Base-by-base conservation (phyloP, 208 protist genomes). In the Porcisia deanei region DNA sequence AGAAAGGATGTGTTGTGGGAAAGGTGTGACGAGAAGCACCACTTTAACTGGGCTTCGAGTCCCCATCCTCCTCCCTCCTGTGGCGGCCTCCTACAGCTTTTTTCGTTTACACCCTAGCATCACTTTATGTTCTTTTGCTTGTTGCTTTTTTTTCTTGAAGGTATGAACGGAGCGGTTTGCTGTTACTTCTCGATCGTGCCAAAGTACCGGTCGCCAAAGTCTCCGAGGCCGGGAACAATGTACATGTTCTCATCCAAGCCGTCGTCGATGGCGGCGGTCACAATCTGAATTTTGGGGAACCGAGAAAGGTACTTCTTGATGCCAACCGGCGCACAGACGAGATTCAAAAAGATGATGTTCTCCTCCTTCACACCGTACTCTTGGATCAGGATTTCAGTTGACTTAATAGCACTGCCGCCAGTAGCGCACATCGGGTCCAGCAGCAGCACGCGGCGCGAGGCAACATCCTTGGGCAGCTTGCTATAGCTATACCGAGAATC, bases 191-290 rank as follows among this genome's bases (percentile, higher is more conserved):
- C 81, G 8, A 89, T 79, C 43, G 94, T 98, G 73, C 97, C 97
- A 77, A 99, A 99, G 87, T 99, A 99, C 43, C 98, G 90, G 76
- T 99, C 97, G 16, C 98, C 98, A 86, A 99, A 99, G 86, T 99
- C 98, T 52, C 98, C 98, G 14, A 99, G 87, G 49, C 98, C 98
- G 37, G 98, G 98, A 7, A 98, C 47, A 72, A 99, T 99, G 85
- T 97, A 99, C 77, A 94, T 96, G 30, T 94, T 74, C 55, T 88
- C 82, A 80, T 99, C 91, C 43, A 99, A 86, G 57, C 82, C 82
- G 5, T 93, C 88, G 77, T 99, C 98, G 14, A 99, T 82, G 49
- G 92, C 89, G 53, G 89, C 86, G 4, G 94, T 93, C 18, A 99
- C 96, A 25, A 99, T 92, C 60, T 95, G 85, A 25, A 96, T 85